phyloP scores from a whole-genome alignment of 192 early-diverging fungal genomes.

The Rhizophagus sp. region DNA sequence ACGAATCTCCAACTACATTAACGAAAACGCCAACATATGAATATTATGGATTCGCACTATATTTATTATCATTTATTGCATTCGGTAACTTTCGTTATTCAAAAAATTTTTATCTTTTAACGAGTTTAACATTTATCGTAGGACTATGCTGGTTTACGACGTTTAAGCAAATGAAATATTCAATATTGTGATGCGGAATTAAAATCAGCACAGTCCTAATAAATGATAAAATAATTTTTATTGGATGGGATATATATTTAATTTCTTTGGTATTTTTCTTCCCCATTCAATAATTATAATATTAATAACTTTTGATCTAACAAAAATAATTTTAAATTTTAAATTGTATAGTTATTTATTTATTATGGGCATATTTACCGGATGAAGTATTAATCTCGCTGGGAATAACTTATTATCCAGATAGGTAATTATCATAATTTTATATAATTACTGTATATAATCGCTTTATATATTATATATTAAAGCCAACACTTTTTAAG shows the following conservation, averaged over 20 bases:
- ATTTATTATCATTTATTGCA: conserved; percentile 73
- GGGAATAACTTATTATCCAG: conserved; percentile 85
- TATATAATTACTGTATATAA: neutral
- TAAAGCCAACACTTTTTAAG: conserved; percentile 29
- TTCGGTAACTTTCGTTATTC: conserved; percentile 45
- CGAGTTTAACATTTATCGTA: no score
- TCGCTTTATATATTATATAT: neutral
- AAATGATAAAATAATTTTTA: no score
- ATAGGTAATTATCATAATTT: conserved; percentile 46
- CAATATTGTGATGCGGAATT: no score
- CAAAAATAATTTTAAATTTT: neutral
- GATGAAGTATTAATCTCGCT: conserved; percentile 67
- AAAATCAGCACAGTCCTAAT: no score
- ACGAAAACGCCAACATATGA: conserved; percentile 77
- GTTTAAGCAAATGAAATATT: no score
- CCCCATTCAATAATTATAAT: no score
- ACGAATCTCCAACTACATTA: conserved; percentile 41
- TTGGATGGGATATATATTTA: no score
- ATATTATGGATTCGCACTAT: conserved; percentile 88
- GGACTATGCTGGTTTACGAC: no score
- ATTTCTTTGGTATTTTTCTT: no score
- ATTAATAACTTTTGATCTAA: neutral
- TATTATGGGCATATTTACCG: conserved; percentile 84
- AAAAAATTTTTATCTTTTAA: neutral
- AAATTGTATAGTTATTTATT: conserved; percentile 55